Evolutionary conservation across 225 moss, liverwort and hornwort genomes (phyloP), one percentile per base, ranked within the genome.

Genomic region (Pseudisothecium myosuroides): DNA sequence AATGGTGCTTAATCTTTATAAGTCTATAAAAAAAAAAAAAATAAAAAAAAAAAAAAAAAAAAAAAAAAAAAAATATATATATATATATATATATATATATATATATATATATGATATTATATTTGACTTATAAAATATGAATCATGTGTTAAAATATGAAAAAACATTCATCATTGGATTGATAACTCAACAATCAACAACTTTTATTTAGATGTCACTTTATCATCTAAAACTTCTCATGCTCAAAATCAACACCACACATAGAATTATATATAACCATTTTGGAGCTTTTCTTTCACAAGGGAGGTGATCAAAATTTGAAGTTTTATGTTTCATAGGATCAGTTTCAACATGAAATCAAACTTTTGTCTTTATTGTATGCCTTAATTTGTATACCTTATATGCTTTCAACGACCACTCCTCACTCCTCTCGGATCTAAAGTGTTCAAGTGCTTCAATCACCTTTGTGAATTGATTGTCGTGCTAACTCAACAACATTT

Each of bases 231-330:
- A 41, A 3, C 24, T 69, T 39, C 5, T 14, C 26, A 41, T 26
- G 2, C 1, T 39, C 69, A 69, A 39, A 69, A 23, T 1, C 2
- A 0, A 0, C 22, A 39, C 4, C 22, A n/a, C 3, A 23, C 1
- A 39, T 39, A 23, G 69, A 69, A 69, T n/a, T n/a, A n/a, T 26
- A 26, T 4, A 14, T 39, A 14, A 19, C 69, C 23, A 68, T 13
- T 39, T 68, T 7, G 12, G 37, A 39, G 34, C 23, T 69, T 24
- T 0, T 69, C 12, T 7, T 39, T 39, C 1, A 39, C 4, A 14
- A 39, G 1, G 4, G 14, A 69, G 1, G 8, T 23, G 7, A 39
- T 24, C 4, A 14, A 39, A 69, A 23, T 68, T 69, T 2, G 2
- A 1, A 41, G 22, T 66, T 41, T 4, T 1, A 5, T 69, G 4